Conservation (phyloP, 23 red algal species). For the Pyropia haitanensis region DNA sequence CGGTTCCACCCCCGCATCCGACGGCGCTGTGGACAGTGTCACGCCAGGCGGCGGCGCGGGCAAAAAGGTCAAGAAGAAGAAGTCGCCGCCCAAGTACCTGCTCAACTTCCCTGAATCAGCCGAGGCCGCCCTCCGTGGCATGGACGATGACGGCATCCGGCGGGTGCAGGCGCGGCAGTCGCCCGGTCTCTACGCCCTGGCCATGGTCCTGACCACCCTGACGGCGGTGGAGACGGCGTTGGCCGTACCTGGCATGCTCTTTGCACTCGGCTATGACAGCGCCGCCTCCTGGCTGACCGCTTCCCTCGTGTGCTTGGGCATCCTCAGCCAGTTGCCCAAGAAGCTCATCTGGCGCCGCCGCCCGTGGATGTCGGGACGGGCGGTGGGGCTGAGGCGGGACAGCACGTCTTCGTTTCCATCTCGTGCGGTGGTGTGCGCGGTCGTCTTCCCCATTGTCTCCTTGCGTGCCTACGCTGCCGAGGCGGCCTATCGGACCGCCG, state of each 20-base stretch:
- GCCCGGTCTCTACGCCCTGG: conserved; percentile 11
- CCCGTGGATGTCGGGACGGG: conserved; percentile 69
- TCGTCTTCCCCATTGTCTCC: conserved; percentile 40
- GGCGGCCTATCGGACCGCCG: neutral
- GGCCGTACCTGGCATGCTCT: conserved; percentile 28
- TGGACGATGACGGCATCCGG: conserved; percentile 41
- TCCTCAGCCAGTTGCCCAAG: conserved; percentile 73
- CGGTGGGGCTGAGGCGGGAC: conserved; percentile 44
- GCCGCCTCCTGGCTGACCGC: conserved; percentile 34
- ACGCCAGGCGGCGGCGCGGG: no score
- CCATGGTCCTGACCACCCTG: conserved; percentile 41
- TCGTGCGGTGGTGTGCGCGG: conserved; percentile 56
- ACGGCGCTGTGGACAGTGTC: no score
- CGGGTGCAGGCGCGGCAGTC: conserved; percentile 31
- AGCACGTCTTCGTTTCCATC: conserved; percentile 63
- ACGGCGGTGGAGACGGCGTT: conserved; percentile 67
- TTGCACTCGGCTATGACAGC: conserved; percentile 52
- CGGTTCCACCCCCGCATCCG: no score
- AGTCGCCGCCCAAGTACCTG: no score
- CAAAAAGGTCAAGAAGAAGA: no score
- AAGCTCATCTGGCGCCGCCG: conserved; percentile 70
- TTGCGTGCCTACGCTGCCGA: neutral
- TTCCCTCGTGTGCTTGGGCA: conserved; percentile 38
- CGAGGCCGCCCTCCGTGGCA: neutral
- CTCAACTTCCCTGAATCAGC: no score